Evolutionary conservation across 2,329 filamentous ascomycete genomes (phyloP), one percentile per base, ranked within the genome.

Genomic region (Penicillium corylophilum): DNA sequence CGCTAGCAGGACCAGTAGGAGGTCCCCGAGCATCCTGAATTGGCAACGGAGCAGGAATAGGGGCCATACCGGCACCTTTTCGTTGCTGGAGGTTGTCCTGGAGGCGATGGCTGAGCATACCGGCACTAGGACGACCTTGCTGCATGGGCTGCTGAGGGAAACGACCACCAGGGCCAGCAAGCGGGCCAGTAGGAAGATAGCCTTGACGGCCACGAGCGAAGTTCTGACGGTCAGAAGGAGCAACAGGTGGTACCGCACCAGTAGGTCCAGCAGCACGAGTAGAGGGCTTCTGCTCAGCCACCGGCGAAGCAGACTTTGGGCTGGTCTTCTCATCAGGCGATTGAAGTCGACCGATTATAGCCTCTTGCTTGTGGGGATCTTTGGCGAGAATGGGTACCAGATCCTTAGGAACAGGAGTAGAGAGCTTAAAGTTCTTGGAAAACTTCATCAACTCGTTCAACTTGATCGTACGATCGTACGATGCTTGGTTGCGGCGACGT

Each of bases 381-480:
- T 97, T 99, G 52, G 94, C 93, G 54, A 99, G 87, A 60, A 99
- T 99, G 1, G 90, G 87, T 24, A 99, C 91, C 31, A 99, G 76
- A 71, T 99, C 94, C 46, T 83, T 86, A 1, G 94, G 94, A 10
- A 99, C 91, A 5, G 92, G 91, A 2, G 93, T 96, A 44, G 89
- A 87, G 16, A 99, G 82, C 75, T 97, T 97, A 79, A 99, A 99
- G 68, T 83, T 94, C 61, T 86, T 83, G 1, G 94, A 90, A 71
- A 99, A 99, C 67, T 93, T 96, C 79, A 94, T 95, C 51, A 99
- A 76, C 73, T 99, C 94, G 53, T 90, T 95, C 55, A 99, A 73
- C 72, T 95, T 96, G 59, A 94, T 85, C 60, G 92, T 90, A 70
- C 95, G 95, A 69, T 97, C 94, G 53, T 85, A 79, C 16, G 79